These are phyloP conservation scores for Triticum monococcum DNA, from an alignment of 176 grass and related monocot species.

Conservation along the genomic window DNA sequence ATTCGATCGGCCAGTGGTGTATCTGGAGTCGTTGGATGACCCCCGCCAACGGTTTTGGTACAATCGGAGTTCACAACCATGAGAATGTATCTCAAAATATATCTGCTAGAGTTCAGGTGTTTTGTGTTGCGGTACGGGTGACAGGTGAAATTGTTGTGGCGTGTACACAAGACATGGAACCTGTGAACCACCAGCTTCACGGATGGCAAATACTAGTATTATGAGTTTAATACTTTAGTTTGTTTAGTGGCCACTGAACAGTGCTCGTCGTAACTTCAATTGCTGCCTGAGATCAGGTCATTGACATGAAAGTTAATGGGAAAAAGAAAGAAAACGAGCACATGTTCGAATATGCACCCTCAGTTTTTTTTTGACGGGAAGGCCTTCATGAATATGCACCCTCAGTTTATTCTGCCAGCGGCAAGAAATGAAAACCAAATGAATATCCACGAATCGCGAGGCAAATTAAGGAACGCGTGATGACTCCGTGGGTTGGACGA, in stretches of 20 bases:
- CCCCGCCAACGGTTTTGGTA: no score
- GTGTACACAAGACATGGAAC: neutral
- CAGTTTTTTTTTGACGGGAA: no score
- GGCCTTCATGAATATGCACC: neutral
- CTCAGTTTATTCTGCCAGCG: neutral
- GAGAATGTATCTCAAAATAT: no score
- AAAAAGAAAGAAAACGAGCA: neutral
- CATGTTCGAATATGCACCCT: no score
- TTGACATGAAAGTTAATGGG: neutral
- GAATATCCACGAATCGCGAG: neutral
- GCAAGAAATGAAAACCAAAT: neutral
- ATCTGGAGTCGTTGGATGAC: no score
- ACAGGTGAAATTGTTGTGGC: neutral
- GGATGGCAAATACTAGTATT: neutral
- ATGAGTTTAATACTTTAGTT: neutral
- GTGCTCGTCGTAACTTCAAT: neutral
- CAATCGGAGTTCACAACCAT: no score
- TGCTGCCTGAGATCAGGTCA: neutral
- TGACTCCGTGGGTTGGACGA: neutral
- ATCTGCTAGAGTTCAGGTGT: no score
- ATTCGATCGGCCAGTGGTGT: no score
- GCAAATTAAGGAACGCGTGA: neutral
- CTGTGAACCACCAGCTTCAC: neutral
- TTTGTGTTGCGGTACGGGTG: neutral
- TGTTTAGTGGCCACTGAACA: neutral